Evolutionary conservation across 2,329 filamentous ascomycete species (phyloP).

Genomic region (Aspergillus nomiae): DNA sequence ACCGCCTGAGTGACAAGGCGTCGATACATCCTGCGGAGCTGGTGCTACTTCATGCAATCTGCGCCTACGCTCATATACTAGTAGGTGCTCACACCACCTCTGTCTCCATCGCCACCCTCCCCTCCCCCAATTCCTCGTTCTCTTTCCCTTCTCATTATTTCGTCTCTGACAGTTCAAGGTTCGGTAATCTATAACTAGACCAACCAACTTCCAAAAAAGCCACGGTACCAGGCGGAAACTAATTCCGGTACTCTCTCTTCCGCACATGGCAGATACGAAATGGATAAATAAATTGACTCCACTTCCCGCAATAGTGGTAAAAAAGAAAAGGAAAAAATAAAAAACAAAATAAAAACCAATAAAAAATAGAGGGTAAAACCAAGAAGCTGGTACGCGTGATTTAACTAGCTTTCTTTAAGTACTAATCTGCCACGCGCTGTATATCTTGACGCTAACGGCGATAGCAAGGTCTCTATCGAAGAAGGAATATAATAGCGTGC

Average conservation of each 20-base stretch:
- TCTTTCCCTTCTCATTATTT: background rate
- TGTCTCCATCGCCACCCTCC: background rate
- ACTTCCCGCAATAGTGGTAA: slow-evolving; percentile 8
- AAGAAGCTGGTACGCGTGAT: background rate
- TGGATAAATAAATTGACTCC: slow-evolving; percentile 6
- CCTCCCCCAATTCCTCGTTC: background rate
- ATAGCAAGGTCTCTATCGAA: background rate
- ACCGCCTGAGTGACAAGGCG: slow-evolving; percentile 3
- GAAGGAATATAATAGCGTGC: background rate
- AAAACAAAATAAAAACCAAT: too few species aligned
- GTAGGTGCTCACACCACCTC: background rate
- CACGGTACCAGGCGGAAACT: slow-evolving; percentile 7
- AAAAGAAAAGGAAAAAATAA: background rate
- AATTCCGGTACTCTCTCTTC: slow-evolving; percentile 4
- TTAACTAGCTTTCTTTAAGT: background rate
- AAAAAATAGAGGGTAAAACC: background rate
- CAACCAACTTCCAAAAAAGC: background rate
- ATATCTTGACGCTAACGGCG: background rate
- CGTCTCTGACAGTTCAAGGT: background rate
- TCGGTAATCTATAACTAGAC: background rate
- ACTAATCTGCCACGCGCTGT: background rate
- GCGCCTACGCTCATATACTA: background rate
- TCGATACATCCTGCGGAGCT: background rate
- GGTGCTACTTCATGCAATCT: background rate
- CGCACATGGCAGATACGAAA: background rate